Percentiles rank a stretch among this genome's conserved stretches.
Evolutionary conservation across 495 filamentous ascomycete species (phyloP).

Genomic region (Trichoderma reesei): DNA sequence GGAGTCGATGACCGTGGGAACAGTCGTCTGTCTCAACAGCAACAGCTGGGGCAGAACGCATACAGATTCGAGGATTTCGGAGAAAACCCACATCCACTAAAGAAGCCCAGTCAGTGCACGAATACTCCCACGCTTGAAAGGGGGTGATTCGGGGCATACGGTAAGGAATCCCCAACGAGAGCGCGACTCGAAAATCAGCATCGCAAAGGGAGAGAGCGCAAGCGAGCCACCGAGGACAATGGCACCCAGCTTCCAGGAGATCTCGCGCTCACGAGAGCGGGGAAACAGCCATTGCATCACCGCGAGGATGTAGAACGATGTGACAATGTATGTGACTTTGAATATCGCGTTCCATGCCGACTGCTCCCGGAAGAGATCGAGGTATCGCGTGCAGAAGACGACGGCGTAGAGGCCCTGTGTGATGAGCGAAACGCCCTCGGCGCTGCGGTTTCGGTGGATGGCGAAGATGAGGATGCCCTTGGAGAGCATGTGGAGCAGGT

Average conservation of each 20-base stretch:
- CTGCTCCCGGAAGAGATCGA: constrained; percentile 57
- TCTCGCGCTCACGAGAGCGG: constrained; percentile 79
- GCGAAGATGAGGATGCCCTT: constrained; percentile 86
- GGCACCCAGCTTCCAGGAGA: constrained; percentile 77
- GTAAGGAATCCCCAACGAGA: constrained; percentile 39
- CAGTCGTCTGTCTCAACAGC: constrained; percentile 83
- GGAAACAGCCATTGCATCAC: constrained; percentile 82
- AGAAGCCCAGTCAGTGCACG: not conserved
- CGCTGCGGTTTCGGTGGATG: constrained; percentile 78
- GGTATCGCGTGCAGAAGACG: constrained; percentile 82
- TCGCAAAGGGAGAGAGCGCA: constrained; percentile 54
- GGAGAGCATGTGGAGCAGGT: constrained; percentile 72
- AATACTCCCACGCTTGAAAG: not conserved
- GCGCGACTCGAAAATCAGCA: constrained; percentile 47
- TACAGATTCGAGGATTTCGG: constrained; percentile 80
- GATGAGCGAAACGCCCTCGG: constrained; percentile 92
- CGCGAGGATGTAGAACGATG: constrained; percentile 77
- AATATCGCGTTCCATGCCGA: constrained; percentile 58
- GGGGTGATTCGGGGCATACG: constrained; percentile 30
- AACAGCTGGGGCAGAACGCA: constrained; percentile 86
- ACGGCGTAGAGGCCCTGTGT: constrained; percentile 80
- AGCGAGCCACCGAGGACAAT: constrained; percentile 50
- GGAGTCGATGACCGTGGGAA: constrained; percentile 92
- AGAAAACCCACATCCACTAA: constrained; percentile 75
- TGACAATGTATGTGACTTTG: constrained; percentile 79